These are phyloP conservation scores for Pinus taeda DNA, from an alignment of 75 land plant species.

Conservation along the genomic window DNA sequence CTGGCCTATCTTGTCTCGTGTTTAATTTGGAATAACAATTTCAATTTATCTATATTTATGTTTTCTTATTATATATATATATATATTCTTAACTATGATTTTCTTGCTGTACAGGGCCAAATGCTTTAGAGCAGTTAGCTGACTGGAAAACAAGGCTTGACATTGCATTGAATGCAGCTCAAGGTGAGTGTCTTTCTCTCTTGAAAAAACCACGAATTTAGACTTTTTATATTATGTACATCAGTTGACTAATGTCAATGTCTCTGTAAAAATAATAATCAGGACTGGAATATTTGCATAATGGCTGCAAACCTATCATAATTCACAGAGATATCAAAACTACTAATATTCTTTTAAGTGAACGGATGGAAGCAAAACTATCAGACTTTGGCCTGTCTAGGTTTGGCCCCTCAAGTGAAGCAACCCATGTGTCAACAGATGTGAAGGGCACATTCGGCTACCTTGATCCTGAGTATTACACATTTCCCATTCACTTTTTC, in stretches of 20 bases:
- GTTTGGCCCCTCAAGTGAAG: too few species aligned
- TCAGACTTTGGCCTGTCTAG: too few species aligned
- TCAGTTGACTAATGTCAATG: too few species aligned
- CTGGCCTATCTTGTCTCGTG: neutral
- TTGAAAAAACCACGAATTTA: neutral
- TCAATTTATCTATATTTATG: neutral
- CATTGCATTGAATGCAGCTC: slow-evolving; percentile 50
- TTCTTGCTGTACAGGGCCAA: neutral
- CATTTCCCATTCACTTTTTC: too few species aligned
- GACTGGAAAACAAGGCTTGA: slow-evolving; percentile 38
- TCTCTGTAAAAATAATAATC: neutral
- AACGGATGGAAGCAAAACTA: too few species aligned
- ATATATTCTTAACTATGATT: neutral
- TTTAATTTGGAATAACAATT: neutral
- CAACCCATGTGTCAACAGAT: too few species aligned
- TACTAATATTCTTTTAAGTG: too few species aligned
- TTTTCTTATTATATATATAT: neutral
- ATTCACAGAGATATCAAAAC: slow-evolving; percentile 65
- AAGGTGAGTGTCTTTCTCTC: slow-evolving; percentile 7
- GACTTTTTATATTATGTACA: neutral
- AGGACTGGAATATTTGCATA: slow-evolving; percentile 67
- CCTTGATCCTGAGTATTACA: too few species aligned
- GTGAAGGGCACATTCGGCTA: too few species aligned
- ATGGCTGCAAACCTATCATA: slow-evolving; percentile 41
- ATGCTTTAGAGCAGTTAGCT: neutral